A percentile compares a stretch with the other conserved stretches of the same genome.
These are phyloP conservation scores for Ceratonia siliqua DNA, from an alignment of 306 rosid species.

Conservation along the genomic window DNA sequence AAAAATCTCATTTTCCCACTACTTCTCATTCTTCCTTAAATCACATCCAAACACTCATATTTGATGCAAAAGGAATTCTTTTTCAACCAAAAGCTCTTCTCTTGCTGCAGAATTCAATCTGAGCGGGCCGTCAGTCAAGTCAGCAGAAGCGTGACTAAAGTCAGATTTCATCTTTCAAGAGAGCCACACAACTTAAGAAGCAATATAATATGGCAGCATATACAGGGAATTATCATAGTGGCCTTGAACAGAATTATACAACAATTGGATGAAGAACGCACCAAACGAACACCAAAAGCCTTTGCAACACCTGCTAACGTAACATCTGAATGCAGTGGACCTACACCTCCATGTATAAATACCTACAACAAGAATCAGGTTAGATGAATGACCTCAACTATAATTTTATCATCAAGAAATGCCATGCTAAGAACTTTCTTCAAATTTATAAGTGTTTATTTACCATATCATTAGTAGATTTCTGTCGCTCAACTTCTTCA, in stretches of 20 bases:
- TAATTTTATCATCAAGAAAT: slow-evolving; percentile 21
- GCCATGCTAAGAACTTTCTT: slow-evolving; percentile 21
- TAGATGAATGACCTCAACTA: slow-evolving; percentile 33
- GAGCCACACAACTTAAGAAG: background rate
- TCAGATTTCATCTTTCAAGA: background rate
- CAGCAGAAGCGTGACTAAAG: slow-evolving; percentile 23
- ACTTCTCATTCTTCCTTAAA: no score
- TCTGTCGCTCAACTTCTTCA: slow-evolving; percentile 80
- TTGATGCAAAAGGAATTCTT: no score
- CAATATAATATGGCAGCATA: slow-evolving; percentile 6
- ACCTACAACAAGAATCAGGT: slow-evolving; percentile 62
- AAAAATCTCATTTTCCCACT: no score
- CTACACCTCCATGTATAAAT: slow-evolving; percentile 90
- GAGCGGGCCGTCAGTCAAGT: background rate
- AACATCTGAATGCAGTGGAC: slow-evolving; percentile 92
- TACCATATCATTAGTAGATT: slow-evolving; percentile 85
- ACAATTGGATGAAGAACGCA: slow-evolving; percentile 45
- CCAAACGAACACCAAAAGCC: slow-evolving; percentile 95
- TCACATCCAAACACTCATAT: no score
- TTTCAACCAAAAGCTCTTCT: no score
- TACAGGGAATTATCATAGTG: slow-evolving; percentile 17
- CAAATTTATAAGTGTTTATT: slow-evolving; percentile 35
- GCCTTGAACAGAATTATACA: slow-evolving; percentile 13
- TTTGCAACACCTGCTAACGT: slow-evolving; percentile 88
- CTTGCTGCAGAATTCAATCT: no score